phyloP scores from a whole-genome alignment of 305 asterid species.

The Fraxinus xanthoxyloides region DNA sequence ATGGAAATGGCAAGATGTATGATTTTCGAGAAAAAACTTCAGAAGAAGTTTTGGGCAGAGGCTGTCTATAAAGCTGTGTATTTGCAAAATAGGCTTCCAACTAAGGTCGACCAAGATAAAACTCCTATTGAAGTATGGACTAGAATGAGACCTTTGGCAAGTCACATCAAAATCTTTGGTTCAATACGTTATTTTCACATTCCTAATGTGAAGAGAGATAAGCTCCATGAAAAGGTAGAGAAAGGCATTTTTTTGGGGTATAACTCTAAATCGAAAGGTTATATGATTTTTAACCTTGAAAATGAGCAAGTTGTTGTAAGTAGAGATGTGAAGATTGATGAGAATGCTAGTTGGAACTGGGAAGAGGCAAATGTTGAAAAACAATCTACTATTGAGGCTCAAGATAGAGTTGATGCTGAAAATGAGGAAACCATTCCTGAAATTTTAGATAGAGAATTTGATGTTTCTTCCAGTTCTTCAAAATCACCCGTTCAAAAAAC shows the following conservation, averaged over 20 bases:
- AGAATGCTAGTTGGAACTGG: background rate
- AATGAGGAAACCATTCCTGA: too few relatives aligned
- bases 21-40: background rate
- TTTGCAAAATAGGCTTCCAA: background rate
- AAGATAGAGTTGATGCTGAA: background rate
- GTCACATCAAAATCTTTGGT: background rate
- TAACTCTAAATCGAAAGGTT: background rate
- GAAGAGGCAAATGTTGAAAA: background rate
- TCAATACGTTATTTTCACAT: background rate
- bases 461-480: background rate
- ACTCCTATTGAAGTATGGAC: background rate
- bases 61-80: too few relatives aligned
- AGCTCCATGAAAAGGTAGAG: background rate
- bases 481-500: background rate
- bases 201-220: background rate
- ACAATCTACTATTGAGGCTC: background rate
- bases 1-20: background rate
- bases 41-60: background rate
- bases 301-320: background rate
- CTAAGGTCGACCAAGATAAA: background rate
- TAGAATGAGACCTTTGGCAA: background rate
- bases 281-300: too few relatives aligned
- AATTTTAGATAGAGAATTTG: background rate
- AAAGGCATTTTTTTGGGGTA: background rate
- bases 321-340: background rate